Conservation (phyloP, 768 basidiomycete genomes). For the Lactifluus hygrophoroides region DNA sequence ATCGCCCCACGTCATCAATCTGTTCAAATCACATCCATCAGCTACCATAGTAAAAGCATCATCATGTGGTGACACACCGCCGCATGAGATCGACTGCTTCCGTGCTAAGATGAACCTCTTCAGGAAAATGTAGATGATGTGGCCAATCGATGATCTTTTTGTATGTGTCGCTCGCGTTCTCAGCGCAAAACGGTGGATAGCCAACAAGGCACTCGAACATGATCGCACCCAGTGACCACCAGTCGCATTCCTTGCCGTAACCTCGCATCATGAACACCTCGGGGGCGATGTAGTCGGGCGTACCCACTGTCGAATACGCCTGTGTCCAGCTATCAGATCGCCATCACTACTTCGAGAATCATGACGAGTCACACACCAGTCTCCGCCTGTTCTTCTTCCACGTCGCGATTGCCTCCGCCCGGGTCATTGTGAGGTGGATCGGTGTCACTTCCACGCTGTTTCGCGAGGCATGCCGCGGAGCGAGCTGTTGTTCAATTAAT, state of each 20-base stretch:
- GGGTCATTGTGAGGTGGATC: constrained; percentile 92
- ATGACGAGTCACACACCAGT: constrained; percentile 43
- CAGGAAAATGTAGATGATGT: constrained; percentile 79
- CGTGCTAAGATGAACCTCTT: constrained; percentile 88
- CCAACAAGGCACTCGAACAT: constrained; percentile 98
- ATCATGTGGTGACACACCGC: constrained; percentile 39
- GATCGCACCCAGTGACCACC: constrained; percentile 99
- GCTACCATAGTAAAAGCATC: background rate
- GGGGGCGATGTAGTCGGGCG: constrained; percentile 93
- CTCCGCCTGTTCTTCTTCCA: constrained; percentile 99
- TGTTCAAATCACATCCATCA: constrained; percentile 24
- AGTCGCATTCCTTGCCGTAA: constrained; percentile 97
- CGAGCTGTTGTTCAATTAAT: constrained; percentile 57
- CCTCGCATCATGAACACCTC: constrained; percentile 95
- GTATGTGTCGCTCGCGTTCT: constrained; percentile 95
- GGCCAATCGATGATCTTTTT: constrained; percentile 97
- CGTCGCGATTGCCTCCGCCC: constrained; percentile 88
- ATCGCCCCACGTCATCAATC: constrained; percentile 81
- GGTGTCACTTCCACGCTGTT: constrained; percentile 97
- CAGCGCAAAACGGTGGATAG: constrained; percentile 94
- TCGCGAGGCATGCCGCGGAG: constrained; percentile 45
- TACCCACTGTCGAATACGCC: constrained; percentile 98
- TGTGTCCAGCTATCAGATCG: constrained; percentile 25
- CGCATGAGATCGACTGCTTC: constrained; percentile 88
- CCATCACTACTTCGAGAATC: background rate